phyloP scores from a whole-genome alignment of 176 grass and related monocot genomes.

The Saccharum spontaneum region DNA sequence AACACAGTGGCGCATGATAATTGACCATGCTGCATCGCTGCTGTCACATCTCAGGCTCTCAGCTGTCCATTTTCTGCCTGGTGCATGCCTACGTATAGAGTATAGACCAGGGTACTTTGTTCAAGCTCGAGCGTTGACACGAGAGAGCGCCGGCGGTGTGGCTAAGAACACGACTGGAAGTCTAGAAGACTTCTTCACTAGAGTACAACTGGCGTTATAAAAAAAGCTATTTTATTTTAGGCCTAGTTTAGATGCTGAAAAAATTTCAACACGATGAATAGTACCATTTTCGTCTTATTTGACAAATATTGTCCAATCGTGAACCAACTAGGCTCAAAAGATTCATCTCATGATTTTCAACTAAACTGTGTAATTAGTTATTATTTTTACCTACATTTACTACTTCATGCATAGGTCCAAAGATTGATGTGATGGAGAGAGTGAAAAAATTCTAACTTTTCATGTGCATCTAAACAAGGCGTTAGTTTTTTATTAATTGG shows the following conservation, averaged over 20 bases:
- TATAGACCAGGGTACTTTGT: not conserved
- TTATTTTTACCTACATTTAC: no score
- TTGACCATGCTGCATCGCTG: not conserved
- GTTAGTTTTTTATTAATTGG: not conserved
- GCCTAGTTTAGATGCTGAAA: no score
- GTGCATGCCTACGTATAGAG: not conserved
- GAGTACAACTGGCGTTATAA: not conserved
- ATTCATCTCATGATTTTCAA: no score
- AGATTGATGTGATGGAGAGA: no score
- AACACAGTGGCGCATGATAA: not conserved
- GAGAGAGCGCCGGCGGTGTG: not conserved
- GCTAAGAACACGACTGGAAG: not conserved
- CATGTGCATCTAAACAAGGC: no score
- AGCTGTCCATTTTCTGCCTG: constrained; percentile 10
- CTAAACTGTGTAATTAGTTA: no score
- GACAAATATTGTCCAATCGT: no score
- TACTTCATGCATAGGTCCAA: no score
- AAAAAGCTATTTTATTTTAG: not conserved
- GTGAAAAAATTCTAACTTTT: no score
- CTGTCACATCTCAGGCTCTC: constrained; percentile 2
- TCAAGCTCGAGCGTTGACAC: not conserved
- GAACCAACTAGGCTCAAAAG: no score
- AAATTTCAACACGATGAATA: no score
- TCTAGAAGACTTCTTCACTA: not conserved
- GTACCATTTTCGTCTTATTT: no score